Evolutionary conservation across 495 filamentous ascomycete species (phyloP).

Genomic region (Diplogelasinospora grovesii): DNA sequence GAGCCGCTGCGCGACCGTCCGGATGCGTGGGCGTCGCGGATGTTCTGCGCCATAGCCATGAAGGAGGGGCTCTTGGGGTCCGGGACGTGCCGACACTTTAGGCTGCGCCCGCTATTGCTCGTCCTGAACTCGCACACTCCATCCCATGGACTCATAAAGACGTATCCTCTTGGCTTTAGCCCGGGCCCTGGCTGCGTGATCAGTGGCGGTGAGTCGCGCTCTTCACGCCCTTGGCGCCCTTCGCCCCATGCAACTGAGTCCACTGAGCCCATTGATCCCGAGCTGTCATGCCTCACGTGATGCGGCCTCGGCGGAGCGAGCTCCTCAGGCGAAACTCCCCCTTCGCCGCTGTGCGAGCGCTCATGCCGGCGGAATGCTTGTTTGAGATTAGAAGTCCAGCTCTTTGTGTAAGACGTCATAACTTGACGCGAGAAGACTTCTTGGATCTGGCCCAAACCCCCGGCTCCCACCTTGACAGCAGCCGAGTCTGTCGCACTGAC

Average conservation of each 20-base stretch:
- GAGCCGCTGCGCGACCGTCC: constrained; percentile 23
- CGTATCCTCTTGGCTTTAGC: constrained; percentile 45
- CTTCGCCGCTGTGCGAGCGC: constrained; percentile 17
- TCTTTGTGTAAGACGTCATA: constrained; percentile 43
- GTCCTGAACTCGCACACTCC: constrained; percentile 77
- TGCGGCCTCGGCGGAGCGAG: constrained; percentile 8
- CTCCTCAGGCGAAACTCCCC: constrained; percentile 13
- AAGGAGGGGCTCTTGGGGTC: constrained; percentile 30
- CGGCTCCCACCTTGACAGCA: not conserved
- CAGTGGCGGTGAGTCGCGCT: constrained; percentile 13
- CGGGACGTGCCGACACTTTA: constrained; percentile 72
- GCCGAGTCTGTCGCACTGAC: not conserved
- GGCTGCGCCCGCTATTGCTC: constrained; percentile 60
- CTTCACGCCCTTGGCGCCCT: not conserved
- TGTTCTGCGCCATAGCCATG: constrained; percentile 29
- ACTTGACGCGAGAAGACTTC: constrained; percentile 43
- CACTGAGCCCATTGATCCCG: constrained; percentile 28
- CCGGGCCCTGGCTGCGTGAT: constrained; percentile 40
- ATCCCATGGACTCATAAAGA: constrained; percentile 79
- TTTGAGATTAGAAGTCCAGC: constrained; percentile 34
- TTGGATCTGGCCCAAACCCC: constrained; percentile 5
- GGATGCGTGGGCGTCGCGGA: constrained; percentile 25
- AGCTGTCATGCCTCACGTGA: constrained; percentile 30
- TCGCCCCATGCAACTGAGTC: constrained; percentile 27
- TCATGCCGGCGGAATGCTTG: constrained; percentile 30